Evolutionary conservation across 306 rosid genomes (phyloP).

Genomic region (Astragalus glycyphyllos): DNA sequence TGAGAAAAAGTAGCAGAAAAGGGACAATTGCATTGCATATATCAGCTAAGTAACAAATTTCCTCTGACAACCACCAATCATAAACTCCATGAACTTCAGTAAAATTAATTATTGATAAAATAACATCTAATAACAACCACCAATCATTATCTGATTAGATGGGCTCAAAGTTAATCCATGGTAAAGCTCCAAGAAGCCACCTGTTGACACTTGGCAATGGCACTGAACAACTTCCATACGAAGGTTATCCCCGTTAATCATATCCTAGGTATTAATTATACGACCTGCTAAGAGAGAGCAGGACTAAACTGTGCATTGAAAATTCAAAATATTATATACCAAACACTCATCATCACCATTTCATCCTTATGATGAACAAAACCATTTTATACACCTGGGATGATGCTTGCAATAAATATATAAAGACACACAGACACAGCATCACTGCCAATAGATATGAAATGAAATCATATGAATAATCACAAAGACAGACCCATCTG

Average conservation of each 20-base stretch:
- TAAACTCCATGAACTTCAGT: background rate
- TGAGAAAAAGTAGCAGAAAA: background rate
- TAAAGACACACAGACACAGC: background rate
- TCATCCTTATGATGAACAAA: slow-evolving; percentile 1
- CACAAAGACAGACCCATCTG: background rate
- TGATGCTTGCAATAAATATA: background rate
- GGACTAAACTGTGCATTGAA: background rate
- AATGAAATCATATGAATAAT: background rate
- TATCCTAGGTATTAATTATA: background rate
- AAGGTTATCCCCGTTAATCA: background rate
- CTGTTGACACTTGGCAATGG: background rate
- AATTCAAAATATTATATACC: background rate
- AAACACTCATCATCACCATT: background rate
- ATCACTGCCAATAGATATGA: background rate
- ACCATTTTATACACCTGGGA: background rate
- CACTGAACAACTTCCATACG: background rate
- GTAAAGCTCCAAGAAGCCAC: background rate
- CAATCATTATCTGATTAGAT: background rate
- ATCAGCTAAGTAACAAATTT: slow-evolving; percentile 9
- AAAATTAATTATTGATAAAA: background rate
- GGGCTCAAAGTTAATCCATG: background rate
- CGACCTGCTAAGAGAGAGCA: background rate
- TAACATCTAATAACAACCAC: background rate
- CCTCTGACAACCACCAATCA: background rate
- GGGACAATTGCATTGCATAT: background rate